Evolutionary conservation across 176 grass and related monocot genomes (phyloP).

Genomic region (Cenchrus purpureus): DNA sequence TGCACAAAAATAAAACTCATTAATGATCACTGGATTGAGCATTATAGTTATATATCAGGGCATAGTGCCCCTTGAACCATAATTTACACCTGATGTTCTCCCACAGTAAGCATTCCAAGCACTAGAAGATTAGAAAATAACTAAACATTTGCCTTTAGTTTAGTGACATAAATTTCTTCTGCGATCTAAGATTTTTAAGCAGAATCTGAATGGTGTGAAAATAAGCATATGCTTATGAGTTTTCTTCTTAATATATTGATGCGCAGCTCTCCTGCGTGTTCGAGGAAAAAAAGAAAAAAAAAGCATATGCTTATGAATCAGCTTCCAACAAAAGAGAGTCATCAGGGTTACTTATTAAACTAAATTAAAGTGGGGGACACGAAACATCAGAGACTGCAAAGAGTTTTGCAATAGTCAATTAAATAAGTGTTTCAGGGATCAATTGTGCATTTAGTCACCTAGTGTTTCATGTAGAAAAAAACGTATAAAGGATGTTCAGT

Average conservation of each 20-base stretch:
- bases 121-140: neutral
- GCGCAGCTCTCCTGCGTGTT: no score
- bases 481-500: neutral
- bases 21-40: no score
- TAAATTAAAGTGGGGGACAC: neutral
- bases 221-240: neutral
- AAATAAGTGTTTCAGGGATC: no score
- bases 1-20: no score
- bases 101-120: constrained; percentile 5
- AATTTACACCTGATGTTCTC: no score
- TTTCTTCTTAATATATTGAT: no score
- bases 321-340: neutral
- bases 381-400: neutral
- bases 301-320: neutral
- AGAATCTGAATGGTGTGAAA: neutral
- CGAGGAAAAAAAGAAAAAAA: neutral
- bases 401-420: neutral
- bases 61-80: no score
- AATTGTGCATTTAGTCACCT: no score
- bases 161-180: no score
- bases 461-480: neutral
- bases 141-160: neutral
- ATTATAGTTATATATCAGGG: no score
- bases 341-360: neutral
- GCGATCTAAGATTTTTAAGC: no score